phyloP scores from a whole-genome alignment of 495 filamentous ascomycete genomes.

The Lasiosphaeria hispida region DNA sequence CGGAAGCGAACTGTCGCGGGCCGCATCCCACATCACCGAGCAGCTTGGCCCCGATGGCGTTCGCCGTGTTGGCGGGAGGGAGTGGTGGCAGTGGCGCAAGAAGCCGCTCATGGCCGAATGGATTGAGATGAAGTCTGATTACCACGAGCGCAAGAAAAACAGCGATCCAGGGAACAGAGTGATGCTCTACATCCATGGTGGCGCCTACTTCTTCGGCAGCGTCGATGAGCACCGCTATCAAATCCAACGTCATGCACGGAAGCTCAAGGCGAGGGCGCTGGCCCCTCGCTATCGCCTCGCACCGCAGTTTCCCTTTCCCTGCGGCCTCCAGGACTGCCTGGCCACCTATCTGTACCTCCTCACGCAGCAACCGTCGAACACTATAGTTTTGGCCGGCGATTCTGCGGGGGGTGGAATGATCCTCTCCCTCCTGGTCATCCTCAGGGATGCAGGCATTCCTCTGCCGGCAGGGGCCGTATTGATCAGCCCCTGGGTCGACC shows the following conservation, averaged over 20 bases:
- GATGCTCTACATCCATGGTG: conserved; percentile 91
- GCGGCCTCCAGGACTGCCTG: conserved; percentile 82
- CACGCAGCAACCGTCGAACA: conserved; percentile 65
- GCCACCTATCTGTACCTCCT: conserved; percentile 83
- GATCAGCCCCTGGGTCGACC: conserved; percentile 89
- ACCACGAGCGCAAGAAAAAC: conserved; percentile 62
- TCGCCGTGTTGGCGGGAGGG: conserved; percentile 69
- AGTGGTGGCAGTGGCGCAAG: conserved; percentile 94
- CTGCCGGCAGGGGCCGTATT: conserved; percentile 86
- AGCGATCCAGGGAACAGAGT: conserved; percentile 63
- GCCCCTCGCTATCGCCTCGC: conserved; percentile 85
- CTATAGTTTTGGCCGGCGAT: conserved; percentile 81
- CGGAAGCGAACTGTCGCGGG: conserved; percentile 53
- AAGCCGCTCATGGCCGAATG: conserved; percentile 76
- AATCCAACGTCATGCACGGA: conserved; percentile 91
- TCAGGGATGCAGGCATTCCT: conserved; percentile 78
- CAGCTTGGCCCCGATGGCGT: conserved; percentile 77
- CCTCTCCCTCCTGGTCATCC: conserved; percentile 70
- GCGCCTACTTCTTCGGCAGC: conserved; percentile 73
- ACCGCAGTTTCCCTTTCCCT: conserved; percentile 94
- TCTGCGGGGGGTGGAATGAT: conserved; percentile 91
- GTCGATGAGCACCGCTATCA: conserved; percentile 95
- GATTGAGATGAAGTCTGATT: conserved; percentile 90
- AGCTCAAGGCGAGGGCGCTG: conserved; percentile 83
- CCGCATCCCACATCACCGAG: conserved; percentile 60